A percentile compares a stretch with the other conserved stretches of the same genome.
Evolutionary conservation across 306 rosid genomes (phyloP).

Genomic region (Ormosia semicastrata): DNA sequence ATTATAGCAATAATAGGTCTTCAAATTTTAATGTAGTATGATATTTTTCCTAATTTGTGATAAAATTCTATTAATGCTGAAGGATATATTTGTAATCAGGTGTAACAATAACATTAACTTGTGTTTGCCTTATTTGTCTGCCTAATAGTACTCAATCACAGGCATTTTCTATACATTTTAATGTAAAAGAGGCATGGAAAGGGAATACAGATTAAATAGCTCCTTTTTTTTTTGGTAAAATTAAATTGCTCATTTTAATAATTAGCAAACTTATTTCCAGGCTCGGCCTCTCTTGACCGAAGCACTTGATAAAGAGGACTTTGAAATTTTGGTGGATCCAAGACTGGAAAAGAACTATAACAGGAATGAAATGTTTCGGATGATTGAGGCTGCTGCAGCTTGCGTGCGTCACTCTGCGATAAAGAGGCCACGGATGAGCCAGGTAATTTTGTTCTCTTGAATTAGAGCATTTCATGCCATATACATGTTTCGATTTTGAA

Average conservation of each 20-base stretch:
- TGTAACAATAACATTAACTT: not conserved
- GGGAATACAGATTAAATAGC: not conserved
- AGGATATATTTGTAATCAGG: not conserved
- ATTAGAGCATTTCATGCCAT: not conserved
- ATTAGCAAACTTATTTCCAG: conserved; percentile 45
- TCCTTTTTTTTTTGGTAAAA: too few species aligned
- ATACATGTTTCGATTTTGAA: not conserved
- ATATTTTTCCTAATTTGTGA: not conserved
- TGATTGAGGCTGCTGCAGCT: conserved; percentile 95
- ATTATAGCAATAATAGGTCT: not conserved
- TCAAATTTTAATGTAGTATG: not conserved
- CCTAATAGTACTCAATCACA: not conserved
- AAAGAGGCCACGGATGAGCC: conserved; percentile 88
- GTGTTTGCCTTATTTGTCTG: not conserved
- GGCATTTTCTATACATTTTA: not conserved
- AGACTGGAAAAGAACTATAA: conserved; percentile 63
- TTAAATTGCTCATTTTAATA: not conserved
- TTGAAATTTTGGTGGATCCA: conserved; percentile 67
- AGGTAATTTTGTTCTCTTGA: conserved; percentile 45
- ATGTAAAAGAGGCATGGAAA: not conserved
- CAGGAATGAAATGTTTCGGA: conserved; percentile 68
- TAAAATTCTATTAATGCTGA: not conserved
- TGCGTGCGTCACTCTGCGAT: conserved; percentile 84
- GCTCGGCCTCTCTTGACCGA: conserved; percentile 75
- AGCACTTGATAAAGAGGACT: conserved; percentile 64